Evolutionary conservation across 2,329 filamentous ascomycete genomes (phyloP), one percentile per base, ranked within the genome.

Genomic region (Biscogniauxia mediterranea): DNA sequence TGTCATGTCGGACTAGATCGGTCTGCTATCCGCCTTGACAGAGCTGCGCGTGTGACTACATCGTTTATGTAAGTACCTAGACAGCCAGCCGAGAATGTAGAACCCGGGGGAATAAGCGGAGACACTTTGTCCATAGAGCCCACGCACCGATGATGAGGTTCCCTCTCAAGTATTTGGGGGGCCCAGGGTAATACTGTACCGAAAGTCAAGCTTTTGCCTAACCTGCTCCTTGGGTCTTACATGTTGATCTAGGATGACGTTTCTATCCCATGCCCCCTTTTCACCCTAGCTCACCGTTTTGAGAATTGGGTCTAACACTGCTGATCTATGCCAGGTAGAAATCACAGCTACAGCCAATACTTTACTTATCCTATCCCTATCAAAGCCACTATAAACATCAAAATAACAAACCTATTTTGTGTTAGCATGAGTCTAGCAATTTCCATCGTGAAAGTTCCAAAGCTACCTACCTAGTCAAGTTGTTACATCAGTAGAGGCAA

Each of bases 1-100:
- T 56, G 38, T 20, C 3, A 56, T 13, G 54, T 56, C 20, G 21
- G 21, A 50, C 54, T 23, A 56, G 54, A 56, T 55, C 57, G 25
- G 17, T 58, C 56, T 1, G 19, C 7, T 21, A 46, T 28, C 17
- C 5, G 42, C 15, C 38, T 46, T 46, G 38, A 46, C 38, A 46
- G 38, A 46, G 6, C 15, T 46, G 13, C 15, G 13, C 13, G 38
- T 46, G 38, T 46, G 13, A 46, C 38, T 46, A 46, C 38, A 46
- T n/a, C 13, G 17, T 46, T 46, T 46, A 46, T 46, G 15, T 46
- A 46, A 46, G 38, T 46, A 46, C 1, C 5, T 46, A 46, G 13
- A 11, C 17, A 13, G 11, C 38, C 38, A 46, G 17, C 38, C 38
- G 38, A 46, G 13, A n/a, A n/a, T 46, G 15, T n/a, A 46, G 38